phyloP scores from a whole-genome alignment of 2,329 filamentous ascomycete species.

The Aspergillus alliaceus region DNA sequence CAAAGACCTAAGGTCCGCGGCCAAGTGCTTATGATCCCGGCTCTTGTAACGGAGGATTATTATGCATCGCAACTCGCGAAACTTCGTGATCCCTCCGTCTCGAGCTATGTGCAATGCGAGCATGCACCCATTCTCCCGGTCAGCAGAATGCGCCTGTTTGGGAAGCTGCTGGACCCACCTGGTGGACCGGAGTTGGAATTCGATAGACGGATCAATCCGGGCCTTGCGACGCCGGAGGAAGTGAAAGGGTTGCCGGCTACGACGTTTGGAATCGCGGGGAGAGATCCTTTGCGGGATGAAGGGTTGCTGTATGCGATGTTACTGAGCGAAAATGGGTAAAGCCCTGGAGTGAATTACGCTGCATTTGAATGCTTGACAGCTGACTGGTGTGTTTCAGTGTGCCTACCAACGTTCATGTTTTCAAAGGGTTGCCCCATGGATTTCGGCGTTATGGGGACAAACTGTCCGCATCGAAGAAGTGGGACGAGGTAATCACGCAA shows the following conservation, averaged over 20 bases:
- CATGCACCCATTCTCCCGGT: conserved; percentile 52
- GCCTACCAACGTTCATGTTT: conserved; percentile 50
- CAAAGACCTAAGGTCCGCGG: conserved; percentile 43
- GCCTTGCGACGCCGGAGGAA: conserved; percentile 28
- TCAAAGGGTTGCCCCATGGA: conserved; percentile 55
- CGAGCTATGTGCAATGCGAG: conserved; percentile 48
- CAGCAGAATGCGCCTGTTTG: conserved; percentile 37
- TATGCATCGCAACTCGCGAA: conserved; percentile 37
- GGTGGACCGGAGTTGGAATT: conserved; percentile 26
- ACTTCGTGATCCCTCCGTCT: conserved; percentile 41
- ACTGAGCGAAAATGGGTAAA: conserved; percentile 47
- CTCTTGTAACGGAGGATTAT: conserved; percentile 38
- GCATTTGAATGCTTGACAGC: background rate
- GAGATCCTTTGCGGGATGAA: conserved; percentile 53
- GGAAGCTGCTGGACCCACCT: conserved; percentile 23
- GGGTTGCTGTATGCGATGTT: conserved; percentile 48
- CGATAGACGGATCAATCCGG: conserved; percentile 45
- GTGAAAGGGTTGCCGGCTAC: conserved; percentile 47
- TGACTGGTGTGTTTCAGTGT: conserved; percentile 35
- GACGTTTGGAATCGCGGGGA: conserved; percentile 47
- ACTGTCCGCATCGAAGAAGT: conserved; percentile 26
- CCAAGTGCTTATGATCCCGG: conserved; percentile 54
- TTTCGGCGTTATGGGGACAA: conserved; percentile 39
- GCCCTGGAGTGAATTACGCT: background rate
- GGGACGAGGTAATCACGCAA: conserved; percentile 30